A percentile compares a stretch with the other conserved stretches of the same genome.
Evolutionary conservation across 345 rosid genomes (phyloP).

Genomic region (Eucalyptus globulus): DNA sequence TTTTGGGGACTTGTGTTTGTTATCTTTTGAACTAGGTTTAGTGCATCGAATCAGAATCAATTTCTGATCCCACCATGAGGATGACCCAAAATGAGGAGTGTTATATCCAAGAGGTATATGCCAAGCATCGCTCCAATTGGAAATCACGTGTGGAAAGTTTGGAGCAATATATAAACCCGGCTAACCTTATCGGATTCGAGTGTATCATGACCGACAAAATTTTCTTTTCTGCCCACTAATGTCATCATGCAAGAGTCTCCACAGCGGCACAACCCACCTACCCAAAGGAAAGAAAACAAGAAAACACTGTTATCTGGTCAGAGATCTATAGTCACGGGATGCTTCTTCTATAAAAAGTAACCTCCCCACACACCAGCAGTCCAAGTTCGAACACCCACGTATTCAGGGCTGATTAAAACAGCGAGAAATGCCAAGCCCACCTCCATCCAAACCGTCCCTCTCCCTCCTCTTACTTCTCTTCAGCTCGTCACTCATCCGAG

Average conservation of each 20-base stretch:
- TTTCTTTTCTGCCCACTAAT: neutral
- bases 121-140: neutral
- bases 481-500: neutral
- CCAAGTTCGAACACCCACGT: neutral
- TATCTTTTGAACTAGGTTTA: too few species aligned
- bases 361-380: neutral
- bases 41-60: neutral
- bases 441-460: neutral
- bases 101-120: neutral
- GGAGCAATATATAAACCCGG: neutral
- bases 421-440: neutral
- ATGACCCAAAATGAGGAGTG: neutral
- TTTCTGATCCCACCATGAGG: neutral
- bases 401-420: neutral
- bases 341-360: neutral
- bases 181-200: neutral
- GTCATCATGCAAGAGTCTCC: neutral
- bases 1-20: too few species aligned
- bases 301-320: neutral
- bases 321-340: neutral
- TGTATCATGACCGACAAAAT: neutral
- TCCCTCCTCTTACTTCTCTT: constrained; percentile 1
- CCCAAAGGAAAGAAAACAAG: neutral
- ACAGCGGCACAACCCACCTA: neutral
- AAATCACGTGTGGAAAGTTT: neutral